A percentile compares a stretch with the other conserved stretches of the same genome.
Evolutionary conservation across 2,329 filamentous ascomycete genomes (phyloP).

Genomic region (Talaromyces sp.): DNA sequence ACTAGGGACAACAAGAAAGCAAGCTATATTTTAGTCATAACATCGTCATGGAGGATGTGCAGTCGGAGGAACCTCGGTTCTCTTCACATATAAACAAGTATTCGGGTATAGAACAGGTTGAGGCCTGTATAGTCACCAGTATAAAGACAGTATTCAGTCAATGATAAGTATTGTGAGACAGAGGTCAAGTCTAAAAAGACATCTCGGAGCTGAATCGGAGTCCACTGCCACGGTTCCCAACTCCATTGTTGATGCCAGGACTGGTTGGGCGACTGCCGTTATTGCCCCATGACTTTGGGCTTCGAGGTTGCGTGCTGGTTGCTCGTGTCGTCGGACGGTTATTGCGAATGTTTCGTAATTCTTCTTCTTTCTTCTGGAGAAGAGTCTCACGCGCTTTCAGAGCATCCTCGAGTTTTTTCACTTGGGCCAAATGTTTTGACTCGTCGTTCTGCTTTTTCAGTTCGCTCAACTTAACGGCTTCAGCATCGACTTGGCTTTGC

Average conservation of each 20-base stretch:
- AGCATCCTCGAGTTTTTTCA: constrained; percentile 38
- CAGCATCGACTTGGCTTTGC: constrained; percentile 35
- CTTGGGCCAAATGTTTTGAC: constrained; percentile 34
- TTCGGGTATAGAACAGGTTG: neutral
- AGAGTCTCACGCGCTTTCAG: constrained; percentile 38
- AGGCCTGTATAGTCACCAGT: neutral
- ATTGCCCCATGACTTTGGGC: constrained; percentile 36
- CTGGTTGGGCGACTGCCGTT: constrained; percentile 40
- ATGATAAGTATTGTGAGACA: neutral
- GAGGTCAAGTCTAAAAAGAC: constrained; percentile 23
- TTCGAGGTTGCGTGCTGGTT: constrained; percentile 43
- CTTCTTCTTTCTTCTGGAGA: constrained; percentile 44
- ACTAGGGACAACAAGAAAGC: neutral
- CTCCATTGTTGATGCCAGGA: constrained; percentile 34
- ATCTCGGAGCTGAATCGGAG: constrained; percentile 40
- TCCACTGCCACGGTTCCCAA: constrained; percentile 34
- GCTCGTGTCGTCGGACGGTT: constrained; percentile 43
- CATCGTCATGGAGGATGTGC: neutral
- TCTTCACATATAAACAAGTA: neutral
- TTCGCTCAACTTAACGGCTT: constrained; percentile 38
- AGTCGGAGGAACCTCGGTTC: neutral
- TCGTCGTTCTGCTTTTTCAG: constrained; percentile 36
- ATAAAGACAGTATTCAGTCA: neutral
- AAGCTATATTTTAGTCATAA: neutral
- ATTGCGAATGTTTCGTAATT: constrained; percentile 44